Conservation (phyloP, 805 yeast species). For the Clavispora carvajalis region DNA sequence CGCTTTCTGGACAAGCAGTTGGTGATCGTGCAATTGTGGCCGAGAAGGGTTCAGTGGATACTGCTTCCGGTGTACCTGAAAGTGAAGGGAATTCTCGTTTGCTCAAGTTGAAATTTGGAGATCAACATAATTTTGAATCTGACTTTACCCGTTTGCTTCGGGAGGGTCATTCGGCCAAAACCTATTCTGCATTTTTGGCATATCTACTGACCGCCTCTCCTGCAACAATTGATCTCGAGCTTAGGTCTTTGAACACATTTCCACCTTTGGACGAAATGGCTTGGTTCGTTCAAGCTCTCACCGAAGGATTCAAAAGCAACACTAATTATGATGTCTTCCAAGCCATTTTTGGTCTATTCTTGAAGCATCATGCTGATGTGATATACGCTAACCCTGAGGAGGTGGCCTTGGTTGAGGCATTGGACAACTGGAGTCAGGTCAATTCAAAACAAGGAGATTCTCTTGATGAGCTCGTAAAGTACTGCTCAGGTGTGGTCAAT, state of each 20-base stretch:
- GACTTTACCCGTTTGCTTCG: slow-evolving; percentile 64
- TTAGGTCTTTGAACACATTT: slow-evolving; percentile 65
- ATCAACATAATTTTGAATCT: slow-evolving; percentile 56
- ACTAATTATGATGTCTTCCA: slow-evolving; percentile 71
- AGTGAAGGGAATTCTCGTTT: slow-evolving; percentile 28
- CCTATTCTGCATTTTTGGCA: slow-evolving; percentile 48
- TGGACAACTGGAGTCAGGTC: slow-evolving; percentile 44
- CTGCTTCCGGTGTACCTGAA: slow-evolving; percentile 14
- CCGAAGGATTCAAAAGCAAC: slow-evolving; percentile 51
- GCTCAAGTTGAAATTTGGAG: slow-evolving; percentile 27
- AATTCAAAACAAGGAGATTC: slow-evolving; percentile 40
- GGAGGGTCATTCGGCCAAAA: slow-evolving; percentile 36
- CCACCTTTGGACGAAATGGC: slow-evolving; percentile 66
- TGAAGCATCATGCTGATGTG: slow-evolving; percentile 80
- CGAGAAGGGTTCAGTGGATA: slow-evolving; percentile 23
- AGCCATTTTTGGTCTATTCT: slow-evolving; percentile 71
- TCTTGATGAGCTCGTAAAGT: slow-evolving; percentile 66
- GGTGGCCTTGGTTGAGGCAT: slow-evolving; percentile 37
- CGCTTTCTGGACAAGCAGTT: slow-evolving; percentile 57
- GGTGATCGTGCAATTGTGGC: slow-evolving; percentile 62
- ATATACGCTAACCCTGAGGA: slow-evolving; percentile 38
- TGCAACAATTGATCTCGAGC: slow-evolving; percentile 75
- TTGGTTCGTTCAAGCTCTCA: slow-evolving; percentile 62
- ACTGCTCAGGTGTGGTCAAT: slow-evolving; percentile 73
- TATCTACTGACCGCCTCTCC: slow-evolving; percentile 64